Evolutionary conservation across 2,329 filamentous ascomycete genomes (phyloP), one percentile per base, ranked within the genome.

Genomic region (Dactylellina parvicollis): DNA sequence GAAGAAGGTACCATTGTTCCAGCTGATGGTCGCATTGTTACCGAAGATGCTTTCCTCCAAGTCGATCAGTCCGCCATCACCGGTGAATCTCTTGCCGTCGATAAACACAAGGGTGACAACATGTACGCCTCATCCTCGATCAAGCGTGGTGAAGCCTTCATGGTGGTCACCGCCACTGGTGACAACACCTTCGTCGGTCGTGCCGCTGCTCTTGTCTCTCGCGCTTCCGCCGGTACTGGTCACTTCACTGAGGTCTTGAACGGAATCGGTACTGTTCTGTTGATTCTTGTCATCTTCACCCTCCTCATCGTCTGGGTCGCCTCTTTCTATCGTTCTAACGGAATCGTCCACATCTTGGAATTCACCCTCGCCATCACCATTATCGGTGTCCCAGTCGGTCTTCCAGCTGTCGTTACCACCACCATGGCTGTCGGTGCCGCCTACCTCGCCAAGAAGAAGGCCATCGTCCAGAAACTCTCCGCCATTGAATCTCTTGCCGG

Each of bases 351-450:
- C 4, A 96, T 96, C 72, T 88, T 96, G 50, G 86, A 90, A 76
- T 95, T 92, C 83, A 95, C 92, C 62, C 86, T 96, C 46, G 92
- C 90, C 76, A 93, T 96, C 78, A 95, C 91, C 78, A 94, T 96
- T 76, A 91, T 96, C 75, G 92, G 92, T 86, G 92, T 96, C 24
- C 92, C 92, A 61, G 92, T 96, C 82, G 92, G 92, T 89, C 91
- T 96, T 76, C 92, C 92, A 73, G 92, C 91, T 78, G 92, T 96
- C 83, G 92, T 96, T 74, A 96, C 92, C 78, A 96, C 92, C 78
- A 96, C 92, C 80, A 95, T 96, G 92, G 92, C 92, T 80, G 92
- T 96, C 81, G 92, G 92, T 84, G 92, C 92, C 76, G 90, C 92
- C 75, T 95, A 95, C 82, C 87, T 96, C 71, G 92, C 92, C 79